phyloP scores from a whole-genome alignment of 306 rosid genomes.

The Adenanthera pavonina region DNA sequence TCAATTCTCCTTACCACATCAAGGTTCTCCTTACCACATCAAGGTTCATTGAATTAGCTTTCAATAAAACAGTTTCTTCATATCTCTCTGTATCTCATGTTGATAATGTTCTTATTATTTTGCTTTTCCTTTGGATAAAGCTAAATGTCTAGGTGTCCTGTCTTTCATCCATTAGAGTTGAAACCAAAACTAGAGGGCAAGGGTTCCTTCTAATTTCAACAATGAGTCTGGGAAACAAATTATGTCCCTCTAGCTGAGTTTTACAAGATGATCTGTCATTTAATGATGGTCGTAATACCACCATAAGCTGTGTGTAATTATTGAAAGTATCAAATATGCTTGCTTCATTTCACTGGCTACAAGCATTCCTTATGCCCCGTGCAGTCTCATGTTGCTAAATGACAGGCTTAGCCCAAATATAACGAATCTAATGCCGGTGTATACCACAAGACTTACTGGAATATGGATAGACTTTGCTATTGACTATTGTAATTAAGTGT shows the following conservation, averaged over 20 bases:
- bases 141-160: not conserved
- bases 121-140: constrained; percentile 3
- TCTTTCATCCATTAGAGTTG: not conserved
- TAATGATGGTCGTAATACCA: not conserved
- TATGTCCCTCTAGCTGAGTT: not conserved
- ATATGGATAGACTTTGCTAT: not conserved
- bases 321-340: not conserved
- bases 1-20: not conserved
- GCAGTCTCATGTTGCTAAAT: not conserved
- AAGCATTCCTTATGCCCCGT: not conserved
- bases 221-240: not conserved
- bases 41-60: not conserved
- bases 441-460: not conserved
- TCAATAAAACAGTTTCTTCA: not conserved
- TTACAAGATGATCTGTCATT: not conserved
- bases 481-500: not conserved
- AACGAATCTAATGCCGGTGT: not conserved
- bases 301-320: not conserved
- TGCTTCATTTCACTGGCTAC: not conserved
- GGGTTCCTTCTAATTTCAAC: not conserved
- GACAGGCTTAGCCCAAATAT: not conserved
- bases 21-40: not conserved
- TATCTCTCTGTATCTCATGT: not conserved
- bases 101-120: not conserved
- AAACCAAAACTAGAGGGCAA: constrained; percentile 1